A percentile compares a stretch with the other conserved stretches of the same genome.
Conservation (phyloP, 768 basidiomycete genomes). For the Boletus pseudopeckii region DNA sequence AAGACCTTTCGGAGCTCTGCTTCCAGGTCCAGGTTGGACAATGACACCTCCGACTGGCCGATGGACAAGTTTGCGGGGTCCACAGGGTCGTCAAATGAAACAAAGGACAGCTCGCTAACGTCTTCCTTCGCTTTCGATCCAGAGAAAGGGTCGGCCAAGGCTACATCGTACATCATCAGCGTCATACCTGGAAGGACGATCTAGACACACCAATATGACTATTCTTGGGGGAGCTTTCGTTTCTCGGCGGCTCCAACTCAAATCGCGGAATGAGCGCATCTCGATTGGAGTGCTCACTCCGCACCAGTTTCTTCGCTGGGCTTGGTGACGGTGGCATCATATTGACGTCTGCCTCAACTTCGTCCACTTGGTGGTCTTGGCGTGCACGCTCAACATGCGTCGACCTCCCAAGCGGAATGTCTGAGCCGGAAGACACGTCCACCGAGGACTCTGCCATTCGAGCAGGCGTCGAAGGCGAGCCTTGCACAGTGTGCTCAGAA, state of each 20-base stretch:
- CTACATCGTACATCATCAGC: conserved; percentile 9
- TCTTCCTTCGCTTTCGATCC: conserved; percentile 25
- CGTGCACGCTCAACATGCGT: conserved; percentile 37
- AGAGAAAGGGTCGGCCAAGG: conserved; percentile 21
- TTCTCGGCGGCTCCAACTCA: conserved; percentile 17
- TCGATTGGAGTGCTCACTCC: conserved; percentile 17
- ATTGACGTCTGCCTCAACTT: conserved; percentile 39
- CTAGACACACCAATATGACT: conserved; percentile 13
- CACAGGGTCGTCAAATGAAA: conserved; percentile 29
- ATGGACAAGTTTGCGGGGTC: conserved; percentile 33
- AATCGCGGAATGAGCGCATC: conserved; percentile 38
- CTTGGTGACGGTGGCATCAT: conserved; percentile 52
- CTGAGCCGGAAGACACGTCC: conserved; percentile 12
- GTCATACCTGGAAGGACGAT: background rate
- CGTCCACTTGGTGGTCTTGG: conserved; percentile 24
- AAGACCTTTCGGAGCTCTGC: conserved; percentile 27
- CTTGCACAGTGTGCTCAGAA: conserved; percentile 13
- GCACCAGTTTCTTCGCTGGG: conserved; percentile 32
- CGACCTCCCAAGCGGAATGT: conserved; percentile 35
- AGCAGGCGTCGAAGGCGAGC: conserved; percentile 24
- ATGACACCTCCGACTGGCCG: conserved; percentile 36
- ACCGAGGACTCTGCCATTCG: conserved; percentile 23
- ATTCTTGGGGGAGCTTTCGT: conserved; percentile 24
- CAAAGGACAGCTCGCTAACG: conserved; percentile 23
- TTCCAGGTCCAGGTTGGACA: conserved; percentile 32